Conservation (phyloP, 805 yeast genomes). For the Saccharomycopsis fibuligera region DNA sequence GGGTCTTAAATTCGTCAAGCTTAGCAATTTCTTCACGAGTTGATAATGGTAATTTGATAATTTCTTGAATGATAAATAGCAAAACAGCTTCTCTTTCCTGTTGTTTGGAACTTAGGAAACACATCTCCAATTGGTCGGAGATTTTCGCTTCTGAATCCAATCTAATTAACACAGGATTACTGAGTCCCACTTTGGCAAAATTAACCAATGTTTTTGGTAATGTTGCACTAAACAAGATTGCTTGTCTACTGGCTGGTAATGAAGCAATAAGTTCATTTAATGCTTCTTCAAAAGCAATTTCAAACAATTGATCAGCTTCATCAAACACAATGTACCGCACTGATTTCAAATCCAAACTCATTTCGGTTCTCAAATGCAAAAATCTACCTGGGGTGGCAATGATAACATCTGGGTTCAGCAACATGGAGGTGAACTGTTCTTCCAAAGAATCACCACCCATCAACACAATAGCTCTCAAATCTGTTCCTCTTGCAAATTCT, state of each 20-base stretch:
- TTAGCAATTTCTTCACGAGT: conserved; percentile 59
- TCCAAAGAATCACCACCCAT: conserved; percentile 99
- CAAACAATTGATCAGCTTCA: conserved; percentile 95
- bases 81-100: conserved; percentile 88
- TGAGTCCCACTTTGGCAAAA: conserved; percentile 94
- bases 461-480: conserved; percentile 68
- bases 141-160: conserved; percentile 89
- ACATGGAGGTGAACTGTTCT: conserved; percentile 89
- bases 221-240: conserved; percentile 89
- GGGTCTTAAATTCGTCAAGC: conserved; percentile 41
- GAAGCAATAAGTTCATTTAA: conserved; percentile 81
- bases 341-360: conserved; percentile 76
- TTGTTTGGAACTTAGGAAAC: conserved; percentile 71
- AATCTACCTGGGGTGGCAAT: conserved; percentile 98
- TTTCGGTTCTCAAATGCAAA: conserved; percentile 90
- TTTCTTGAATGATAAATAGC: conserved; percentile 68
- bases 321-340: conserved; percentile 91
- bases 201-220: conserved; percentile 88
- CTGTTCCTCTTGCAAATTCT: conserved; percentile 81
- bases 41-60: conserved; percentile 78
- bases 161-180: conserved; percentile 87
- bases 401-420: conserved; percentile 88
- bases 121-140: conserved; percentile 87
- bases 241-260: conserved; percentile 77
- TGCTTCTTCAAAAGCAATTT: conserved; percentile 93